Evolutionary conservation across 306 rosid species (phyloP).

Genomic region (Rosa persica): DNA sequence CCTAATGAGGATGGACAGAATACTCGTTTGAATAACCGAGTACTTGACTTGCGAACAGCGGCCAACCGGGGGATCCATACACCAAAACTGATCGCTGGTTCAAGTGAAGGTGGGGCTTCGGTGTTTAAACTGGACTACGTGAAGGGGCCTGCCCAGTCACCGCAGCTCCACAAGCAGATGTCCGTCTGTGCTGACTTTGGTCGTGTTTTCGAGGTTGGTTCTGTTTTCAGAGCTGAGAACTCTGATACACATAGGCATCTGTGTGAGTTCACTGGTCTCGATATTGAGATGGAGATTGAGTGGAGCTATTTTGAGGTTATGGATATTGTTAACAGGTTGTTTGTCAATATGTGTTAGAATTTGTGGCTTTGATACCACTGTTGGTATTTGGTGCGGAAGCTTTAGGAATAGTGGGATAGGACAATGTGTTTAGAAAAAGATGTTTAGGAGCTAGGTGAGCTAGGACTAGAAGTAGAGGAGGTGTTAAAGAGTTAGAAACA

Average conservation of each 20-base stretch:
- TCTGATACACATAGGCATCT: conserved; percentile 84
- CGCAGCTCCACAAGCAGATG: conserved; percentile 97
- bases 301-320: conserved; percentile 82
- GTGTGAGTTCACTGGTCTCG: conserved; percentile 90
- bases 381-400: no score
- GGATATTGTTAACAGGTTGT: conserved; percentile 69
- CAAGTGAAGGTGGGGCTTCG: conserved; percentile 97
- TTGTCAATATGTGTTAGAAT: no score
- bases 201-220: conserved; percentile 84
- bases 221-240: conserved; percentile 87
- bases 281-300: conserved; percentile 87
- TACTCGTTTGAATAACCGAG: conserved; percentile 68
- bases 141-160: conserved; percentile 83
- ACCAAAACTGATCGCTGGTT: conserved; percentile 76
- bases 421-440: no score
- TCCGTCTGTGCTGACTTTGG: conserved; percentile 72
- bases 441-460: no score
- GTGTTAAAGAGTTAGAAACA: no score
- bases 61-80: conserved; percentile 84
- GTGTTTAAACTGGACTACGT: conserved; percentile 81
- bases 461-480: no score
- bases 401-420: no score
- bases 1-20: conserved; percentile 46
- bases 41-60: conserved; percentile 68
- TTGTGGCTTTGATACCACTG: no score